Conservation (phyloP, 768 basidiomycete genomes). For the Kondoa malvinella region DNA sequence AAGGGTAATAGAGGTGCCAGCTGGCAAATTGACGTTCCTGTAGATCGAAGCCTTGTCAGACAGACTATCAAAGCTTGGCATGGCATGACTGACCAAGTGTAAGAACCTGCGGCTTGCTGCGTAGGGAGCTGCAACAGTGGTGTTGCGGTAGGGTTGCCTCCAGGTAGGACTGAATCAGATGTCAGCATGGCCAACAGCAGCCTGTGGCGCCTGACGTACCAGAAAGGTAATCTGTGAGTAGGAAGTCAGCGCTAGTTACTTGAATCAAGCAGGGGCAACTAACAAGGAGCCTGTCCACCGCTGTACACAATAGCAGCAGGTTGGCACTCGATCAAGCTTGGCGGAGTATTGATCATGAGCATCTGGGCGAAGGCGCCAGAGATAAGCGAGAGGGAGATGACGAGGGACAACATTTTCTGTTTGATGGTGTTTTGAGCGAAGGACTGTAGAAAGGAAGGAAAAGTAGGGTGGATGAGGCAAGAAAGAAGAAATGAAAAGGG, state of each 20-base stretch:
- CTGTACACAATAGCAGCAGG: not conserved
- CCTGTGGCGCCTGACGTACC: not conserved
- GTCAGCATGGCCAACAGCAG: not conserved
- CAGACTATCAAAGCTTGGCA: not conserved
- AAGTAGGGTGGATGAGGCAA: too few species aligned
- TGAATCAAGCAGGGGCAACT: not conserved
- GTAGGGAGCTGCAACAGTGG: not conserved
- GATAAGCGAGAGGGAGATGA: too few species aligned
- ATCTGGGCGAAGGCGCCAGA: too few species aligned
- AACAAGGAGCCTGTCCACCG: not conserved
- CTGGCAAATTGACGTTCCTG: not conserved
- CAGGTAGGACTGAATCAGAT: not conserved
- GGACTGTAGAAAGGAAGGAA: too few species aligned
- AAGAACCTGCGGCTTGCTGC: not conserved
- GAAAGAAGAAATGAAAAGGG: too few species aligned
- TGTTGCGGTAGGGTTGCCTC: not conserved
- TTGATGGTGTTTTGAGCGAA: too few species aligned
- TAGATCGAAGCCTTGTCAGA: not conserved
- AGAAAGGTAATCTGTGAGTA: not conserved
- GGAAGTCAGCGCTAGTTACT: not conserved
- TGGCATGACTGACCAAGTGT: not conserved
- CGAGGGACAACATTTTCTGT: too few species aligned
- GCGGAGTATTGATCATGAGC: too few species aligned
- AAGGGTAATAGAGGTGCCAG: not conserved
- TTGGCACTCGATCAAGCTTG: not conserved